Base-by-base conservation (phyloP, 805 yeast genomes). In the Torulaspora delbrueckii region DNA sequence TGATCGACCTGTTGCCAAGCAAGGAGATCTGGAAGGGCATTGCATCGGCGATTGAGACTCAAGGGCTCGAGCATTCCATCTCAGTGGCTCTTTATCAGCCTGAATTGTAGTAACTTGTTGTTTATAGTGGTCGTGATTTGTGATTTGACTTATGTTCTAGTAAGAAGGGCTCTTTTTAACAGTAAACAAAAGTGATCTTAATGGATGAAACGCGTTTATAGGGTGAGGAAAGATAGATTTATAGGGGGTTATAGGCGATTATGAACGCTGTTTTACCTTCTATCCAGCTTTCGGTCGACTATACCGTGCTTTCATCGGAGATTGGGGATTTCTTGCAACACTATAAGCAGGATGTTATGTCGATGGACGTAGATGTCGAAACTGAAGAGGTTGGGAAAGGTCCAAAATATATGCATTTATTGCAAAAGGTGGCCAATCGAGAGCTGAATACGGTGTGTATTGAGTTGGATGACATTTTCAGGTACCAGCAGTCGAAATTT, bases 401-500 rank as follows among this genome's bases (percentile, higher is more conserved):
- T 27, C 82, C 84, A 19, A 93, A 93, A 65, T 93, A 93, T 68
- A 70, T 84, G 81, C 71, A 70, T 26, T 54, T 84, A 5, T 70
- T 93, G 37, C 96, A 88, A 60, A 71, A 79, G 54, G 76, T 93
- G 26, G 89, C 97, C 48, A 88, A 95, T 65, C 78, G 99, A 59
- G 89, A 90, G 54, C 51, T 73, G 24, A 72, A 84, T 26, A 78
- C 88, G 1, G 58, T 93, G 16, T 72, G 71, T 44, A 74, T 93
- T 38, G 96, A 88, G 49, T 73, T 93, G 42, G 96, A 93, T 63
- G 99, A 93, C 66, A 69, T 93, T 47, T 78, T 78, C 54, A 71
- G 73, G 34, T 93, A 76, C 65, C 93, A 86, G 58, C 75, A 75
- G 51, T 66, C 66, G 52, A 62, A 72, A 48, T 59, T 62, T 16